Evolutionary conservation across 2,329 filamentous ascomycete species (phyloP).

Genomic region (Fusarium phyllophilum): DNA sequence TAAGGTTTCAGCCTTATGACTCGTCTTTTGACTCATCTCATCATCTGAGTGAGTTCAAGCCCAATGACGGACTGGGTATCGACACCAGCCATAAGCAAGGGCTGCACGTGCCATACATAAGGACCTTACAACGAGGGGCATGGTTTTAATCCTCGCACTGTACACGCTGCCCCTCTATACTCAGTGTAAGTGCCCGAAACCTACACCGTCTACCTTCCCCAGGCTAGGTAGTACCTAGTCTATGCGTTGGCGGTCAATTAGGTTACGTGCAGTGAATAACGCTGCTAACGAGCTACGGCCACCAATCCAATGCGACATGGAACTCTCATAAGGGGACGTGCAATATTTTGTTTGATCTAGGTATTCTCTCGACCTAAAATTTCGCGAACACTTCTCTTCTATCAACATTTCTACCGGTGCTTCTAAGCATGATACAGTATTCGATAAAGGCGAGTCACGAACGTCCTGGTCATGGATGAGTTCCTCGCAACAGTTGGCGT

Average conservation of each 20-base stretch:
- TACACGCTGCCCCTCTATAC: constrained; percentile 34
- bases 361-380: neutral
- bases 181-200: constrained; percentile 16
- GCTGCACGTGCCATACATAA: constrained; percentile 27
- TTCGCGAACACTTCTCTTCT: neutral
- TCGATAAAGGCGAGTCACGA: constrained; percentile 3
- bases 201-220: neutral
- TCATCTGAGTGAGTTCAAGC: neutral
- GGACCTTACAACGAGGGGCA: constrained; percentile 10
- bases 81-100: constrained; percentile 14
- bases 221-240: neutral
- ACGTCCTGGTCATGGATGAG: constrained; percentile 70
- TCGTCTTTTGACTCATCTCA: neutral
- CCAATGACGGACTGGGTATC: constrained; percentile 20
- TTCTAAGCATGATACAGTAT: constrained; percentile 25
- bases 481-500: constrained; percentile 63
- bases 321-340: constrained; percentile 19
- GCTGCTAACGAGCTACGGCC: constrained; percentile 13
- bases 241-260: constrained; percentile 27
- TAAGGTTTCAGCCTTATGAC: neutral
- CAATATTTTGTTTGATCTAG: constrained; percentile 1
- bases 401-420: neutral
- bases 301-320: constrained; percentile 28
- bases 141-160: constrained; percentile 29
- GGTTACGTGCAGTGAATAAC: constrained; percentile 30